Evolutionary conservation across 179 eudicot species (phyloP).

Genomic region (Spinacia oleracea): DNA sequence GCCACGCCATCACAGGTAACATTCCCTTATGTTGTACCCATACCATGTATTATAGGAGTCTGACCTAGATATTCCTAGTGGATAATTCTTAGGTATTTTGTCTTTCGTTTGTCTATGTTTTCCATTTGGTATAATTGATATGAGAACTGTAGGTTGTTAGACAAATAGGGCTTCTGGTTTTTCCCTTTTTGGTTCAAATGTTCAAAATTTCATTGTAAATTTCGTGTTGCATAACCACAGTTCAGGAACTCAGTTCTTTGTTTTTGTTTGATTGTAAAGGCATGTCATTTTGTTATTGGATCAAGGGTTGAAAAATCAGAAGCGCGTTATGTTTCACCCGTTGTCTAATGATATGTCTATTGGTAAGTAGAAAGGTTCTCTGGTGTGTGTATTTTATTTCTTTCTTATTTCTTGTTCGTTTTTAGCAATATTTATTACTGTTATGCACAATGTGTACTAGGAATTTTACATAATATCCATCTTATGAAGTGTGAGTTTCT

Average conservation of each 20-base stretch:
- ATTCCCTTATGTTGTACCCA: background rate
- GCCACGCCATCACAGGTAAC: background rate
- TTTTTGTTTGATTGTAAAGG: conserved; percentile 45
- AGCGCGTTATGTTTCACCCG: conserved; percentile 83
- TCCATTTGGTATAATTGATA: background rate
- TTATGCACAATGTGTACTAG: background rate
- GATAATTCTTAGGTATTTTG: background rate
- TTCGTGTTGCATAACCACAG: background rate
- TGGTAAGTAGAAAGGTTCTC: conserved; percentile 43
- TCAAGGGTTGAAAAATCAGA: conserved; percentile 71
- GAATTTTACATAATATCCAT: background rate
- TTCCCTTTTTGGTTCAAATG: background rate
- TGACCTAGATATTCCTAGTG: background rate
- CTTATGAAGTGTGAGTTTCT: too few relatives aligned
- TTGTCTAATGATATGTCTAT: conserved; percentile 81
- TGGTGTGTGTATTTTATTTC: background rate
- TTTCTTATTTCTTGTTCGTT: background rate
- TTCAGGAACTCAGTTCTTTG: conserved; percentile 9
- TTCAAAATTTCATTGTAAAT: background rate
- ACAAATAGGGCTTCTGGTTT: background rate
- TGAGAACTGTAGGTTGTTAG: background rate
- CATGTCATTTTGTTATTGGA: conserved; percentile 75
- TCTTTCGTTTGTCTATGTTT: background rate
- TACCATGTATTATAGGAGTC: background rate
- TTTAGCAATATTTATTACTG: background rate